These are phyloP conservation scores for Aquilaria sinensis DNA, from an alignment of 345 rosid species.

Conservation along the genomic window DNA sequence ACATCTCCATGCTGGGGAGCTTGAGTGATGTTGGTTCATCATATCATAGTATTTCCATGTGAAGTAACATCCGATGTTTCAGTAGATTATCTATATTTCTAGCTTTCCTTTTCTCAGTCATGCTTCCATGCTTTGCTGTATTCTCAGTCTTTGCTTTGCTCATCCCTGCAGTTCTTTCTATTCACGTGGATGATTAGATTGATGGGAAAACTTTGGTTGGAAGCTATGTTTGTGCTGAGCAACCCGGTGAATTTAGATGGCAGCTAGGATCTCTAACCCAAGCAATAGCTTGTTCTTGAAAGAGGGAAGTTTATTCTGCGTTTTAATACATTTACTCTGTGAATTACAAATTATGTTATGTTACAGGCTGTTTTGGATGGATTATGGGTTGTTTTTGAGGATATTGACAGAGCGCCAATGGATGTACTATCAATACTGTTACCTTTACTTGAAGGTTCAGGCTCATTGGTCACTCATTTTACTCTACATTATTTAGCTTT, in stretches of 20 bases:
- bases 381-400: too few species aligned
- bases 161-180: constrained; percentile 42
- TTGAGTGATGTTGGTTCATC: too few species aligned
- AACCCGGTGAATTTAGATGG: constrained; percentile 98
- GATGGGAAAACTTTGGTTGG: constrained; percentile 93
- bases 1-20: too few species aligned
- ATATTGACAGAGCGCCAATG: too few species aligned
- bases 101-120: too few species aligned
- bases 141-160: background rate
- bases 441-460: constrained; percentile 84
- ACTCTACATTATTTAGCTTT: background rate
- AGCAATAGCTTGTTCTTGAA: constrained; percentile 17
- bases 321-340: too few species aligned
- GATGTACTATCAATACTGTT: constrained; percentile 36
- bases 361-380: too few species aligned
- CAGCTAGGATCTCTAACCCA: constrained; percentile 94
- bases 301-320: too few species aligned
- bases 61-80: too few species aligned
- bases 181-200: constrained; percentile 97
- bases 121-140: background rate
- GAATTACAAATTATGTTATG: too few species aligned
- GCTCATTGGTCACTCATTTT: constrained; percentile 48
- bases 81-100: too few species aligned
- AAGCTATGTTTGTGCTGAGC: constrained; percentile 82
- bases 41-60: too few species aligned